Percentiles rank a stretch among this genome's conserved stretches.
phyloP scores from a whole-genome alignment of 2,329 filamentous ascomycete species.

The Capronia epimyces region DNA sequence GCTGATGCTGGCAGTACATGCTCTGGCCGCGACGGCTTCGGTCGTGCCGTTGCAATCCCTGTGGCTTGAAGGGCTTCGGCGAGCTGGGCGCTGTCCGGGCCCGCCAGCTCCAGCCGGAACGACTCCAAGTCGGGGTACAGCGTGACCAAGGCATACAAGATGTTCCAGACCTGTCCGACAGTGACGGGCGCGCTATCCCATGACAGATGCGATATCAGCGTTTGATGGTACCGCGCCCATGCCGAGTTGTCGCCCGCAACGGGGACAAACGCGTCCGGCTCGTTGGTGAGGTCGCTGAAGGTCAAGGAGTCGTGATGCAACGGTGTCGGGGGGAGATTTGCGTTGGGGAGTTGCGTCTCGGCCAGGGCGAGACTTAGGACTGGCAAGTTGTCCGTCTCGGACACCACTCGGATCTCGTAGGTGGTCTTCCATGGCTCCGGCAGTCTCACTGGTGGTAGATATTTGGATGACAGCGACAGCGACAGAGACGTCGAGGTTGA shows the following conservation, averaged over 20 bases:
- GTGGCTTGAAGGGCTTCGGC: background rate
- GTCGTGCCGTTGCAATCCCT: background rate
- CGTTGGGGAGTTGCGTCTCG: slow-evolving; percentile 24
- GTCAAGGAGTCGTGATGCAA: slow-evolving; percentile 32
- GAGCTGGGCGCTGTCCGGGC: background rate
- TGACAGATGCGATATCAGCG: slow-evolving; percentile 32
- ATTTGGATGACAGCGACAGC: background rate
- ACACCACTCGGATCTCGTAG: slow-evolving; percentile 25
- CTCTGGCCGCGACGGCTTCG: background rate
- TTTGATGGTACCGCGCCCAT: slow-evolving; percentile 36
- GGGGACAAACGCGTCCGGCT: slow-evolving; percentile 25
- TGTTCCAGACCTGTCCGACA: slow-evolving; percentile 38
- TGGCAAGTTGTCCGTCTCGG: slow-evolving; percentile 15
- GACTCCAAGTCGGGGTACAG: slow-evolving; percentile 33
- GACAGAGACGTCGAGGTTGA: background rate
- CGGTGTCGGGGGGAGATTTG: slow-evolving; percentile 24
- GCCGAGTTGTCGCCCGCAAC: slow-evolving; percentile 36
- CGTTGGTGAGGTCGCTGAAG: slow-evolving; percentile 31
- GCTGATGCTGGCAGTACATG: background rate
- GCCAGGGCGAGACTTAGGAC: slow-evolving; percentile 24
- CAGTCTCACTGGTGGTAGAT: slow-evolving; percentile 18
- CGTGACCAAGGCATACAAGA: slow-evolving; percentile 37
- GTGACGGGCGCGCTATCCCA: slow-evolving; percentile 35
- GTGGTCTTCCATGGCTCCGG: slow-evolving; percentile 27
- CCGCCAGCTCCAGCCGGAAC: slow-evolving; percentile 31